Evolutionary conservation across 2,329 filamentous ascomycete species (phyloP), one percentile per base, ranked within the genome.

Genomic region (Trichoderma brevicompactum): DNA sequence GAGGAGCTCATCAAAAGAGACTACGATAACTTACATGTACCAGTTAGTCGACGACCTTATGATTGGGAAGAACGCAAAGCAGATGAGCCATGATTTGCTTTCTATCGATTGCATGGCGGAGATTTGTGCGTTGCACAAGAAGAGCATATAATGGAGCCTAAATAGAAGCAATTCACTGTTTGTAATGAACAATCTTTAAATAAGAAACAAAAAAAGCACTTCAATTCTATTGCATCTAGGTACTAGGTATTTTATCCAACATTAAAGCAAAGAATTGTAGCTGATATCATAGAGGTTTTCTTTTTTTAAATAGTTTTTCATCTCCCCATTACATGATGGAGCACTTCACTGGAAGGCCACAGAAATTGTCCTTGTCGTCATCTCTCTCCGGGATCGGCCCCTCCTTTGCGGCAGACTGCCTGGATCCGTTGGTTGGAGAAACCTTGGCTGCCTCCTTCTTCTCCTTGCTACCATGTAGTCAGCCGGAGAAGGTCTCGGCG

Each of bases 321-420:
- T 10, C 7, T 46, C 12, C 36, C 49, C 49, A 46, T 80, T 79
- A 92, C 74, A 88, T 79, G 71, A 95, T 86, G 53, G 80, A 79
- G 77, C 92, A 95, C 74, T 94, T 94, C 59, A 81, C 79, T 38
- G 92, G 92, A 71, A 95, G 79, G 23, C 92, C 91, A 75, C 92
- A 96, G 52, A 90, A 63, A 5, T 44, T 90, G 0, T 91, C 89
- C 73, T 89, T 59, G n/a, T 48, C 56, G 28, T 61, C 56, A 28
- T 55, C 41, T 12, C 36, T 49, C 49, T 65, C 56, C 49, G 8
- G 44, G 13, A 65, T 19, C 19, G 52, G 54, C 54, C 59, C 62
- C 38, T 43, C n/a, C n/a, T 62, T 56, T 43, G 67, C 46, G 46
- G 65, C 40, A 71, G 63, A 66, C 70, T 69, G 53, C 34, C 68